Base-by-base conservation (phyloP, 164 flowering plant genomes). In the Akebia trifoliata region DNA sequence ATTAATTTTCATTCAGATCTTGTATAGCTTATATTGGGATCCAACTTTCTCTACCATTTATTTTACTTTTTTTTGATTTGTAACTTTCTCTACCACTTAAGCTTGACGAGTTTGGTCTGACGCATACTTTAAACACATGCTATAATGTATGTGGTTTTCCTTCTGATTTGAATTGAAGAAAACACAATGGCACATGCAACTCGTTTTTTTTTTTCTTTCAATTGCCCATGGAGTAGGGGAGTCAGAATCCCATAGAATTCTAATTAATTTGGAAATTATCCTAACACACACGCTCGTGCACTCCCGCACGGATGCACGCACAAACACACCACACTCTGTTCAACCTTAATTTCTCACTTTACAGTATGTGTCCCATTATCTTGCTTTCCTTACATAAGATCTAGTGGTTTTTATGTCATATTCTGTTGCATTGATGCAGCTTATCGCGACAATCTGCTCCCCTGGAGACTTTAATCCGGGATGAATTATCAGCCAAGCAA, bases 381-480 rank as follows among this genome's bases (percentile, higher is more conserved):
- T 49, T 20, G 3, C 22, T 2, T 60, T 18, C 26, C n/a, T 48
- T 20, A 6, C 14, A 26, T 26, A 29, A 22, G 6, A 30, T 43
- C 8, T 43, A 43, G 50, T n/a, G 32, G 35, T 43, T 50, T 28
- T 35, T 37, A 14, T 63, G 25, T 15, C 17, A 26, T 55, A 48
- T 20, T 20, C 63, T 61, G 55, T 50, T 63, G 25, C 45, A 32
- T 40, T 43, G 47, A 22, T 82, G 81, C 86, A 92, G 99, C 71
- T 73, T 90, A 68, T 57, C 72, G 50, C 76, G 95, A 36, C 84
- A 71, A 54, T 84, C 82, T 68, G 82, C 95, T 71, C 83, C 96
- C n/a, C 63, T 93, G 67, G 97, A 93, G 77, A 81, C 74, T 63
- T 56, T 77, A 68, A 86, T 93, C 50, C 78, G 76, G 66, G 92